phyloP scores from a whole-genome alignment of 495 filamentous ascomycete genomes.

The Penicillium odoratum region DNA sequence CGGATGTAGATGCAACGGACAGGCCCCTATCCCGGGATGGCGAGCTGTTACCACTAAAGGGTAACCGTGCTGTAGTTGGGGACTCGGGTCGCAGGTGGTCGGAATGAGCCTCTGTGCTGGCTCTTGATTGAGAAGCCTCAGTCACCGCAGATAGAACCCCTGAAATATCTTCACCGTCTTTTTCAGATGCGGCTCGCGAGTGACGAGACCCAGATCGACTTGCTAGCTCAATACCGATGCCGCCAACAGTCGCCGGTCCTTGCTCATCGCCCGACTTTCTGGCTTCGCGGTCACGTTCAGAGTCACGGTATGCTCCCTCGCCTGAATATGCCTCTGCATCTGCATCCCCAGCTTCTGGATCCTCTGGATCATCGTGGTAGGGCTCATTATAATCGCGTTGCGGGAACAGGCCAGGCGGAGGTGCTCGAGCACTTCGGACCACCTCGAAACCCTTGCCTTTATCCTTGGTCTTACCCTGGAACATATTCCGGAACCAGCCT shows the following conservation, averaged over 20 bases:
- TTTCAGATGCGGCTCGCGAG: constrained; percentile 37
- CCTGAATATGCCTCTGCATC: constrained; percentile 31
- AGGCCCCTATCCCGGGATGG: constrained; percentile 49
- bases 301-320: constrained; percentile 48
- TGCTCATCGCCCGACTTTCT: constrained; percentile 13
- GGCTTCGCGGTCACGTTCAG: constrained; percentile 39
- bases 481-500: constrained; percentile 79
- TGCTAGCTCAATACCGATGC: constrained; percentile 64
- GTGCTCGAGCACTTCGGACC: constrained; percentile 76
- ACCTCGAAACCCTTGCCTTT: constrained; percentile 95
- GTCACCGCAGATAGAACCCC: constrained; percentile 24
- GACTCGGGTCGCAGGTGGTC: constrained; percentile 34
- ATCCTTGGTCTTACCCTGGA: constrained; percentile 82
- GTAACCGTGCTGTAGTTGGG: constrained; percentile 49
- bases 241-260: constrained; percentile 61
- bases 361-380: constrained; percentile 61
- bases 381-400: constrained; percentile 50
- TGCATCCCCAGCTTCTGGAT: constrained; percentile 23
- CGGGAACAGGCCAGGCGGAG: constrained; percentile 44
- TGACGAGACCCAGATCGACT: constrained; percentile 63
- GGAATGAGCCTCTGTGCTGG: constrained; percentile 8
- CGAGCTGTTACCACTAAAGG: constrained; percentile 57
- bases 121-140: constrained; percentile 20
- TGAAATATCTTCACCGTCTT: constrained; percentile 12
- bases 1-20: constrained; percentile 47